phyloP scores from a whole-genome alignment of 495 filamentous ascomycete genomes.

The Aspergillus hancockii region DNA sequence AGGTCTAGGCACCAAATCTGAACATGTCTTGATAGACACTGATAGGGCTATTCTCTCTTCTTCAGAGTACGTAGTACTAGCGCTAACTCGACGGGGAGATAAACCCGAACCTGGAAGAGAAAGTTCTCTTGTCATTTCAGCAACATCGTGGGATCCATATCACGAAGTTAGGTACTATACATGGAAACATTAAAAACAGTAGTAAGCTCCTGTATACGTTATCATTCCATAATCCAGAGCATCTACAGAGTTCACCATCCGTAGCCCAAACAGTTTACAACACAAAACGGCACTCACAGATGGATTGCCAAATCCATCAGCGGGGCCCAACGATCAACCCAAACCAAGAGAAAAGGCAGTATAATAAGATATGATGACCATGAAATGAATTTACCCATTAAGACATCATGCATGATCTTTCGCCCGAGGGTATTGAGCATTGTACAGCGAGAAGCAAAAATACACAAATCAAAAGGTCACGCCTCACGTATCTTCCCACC shows the following conservation, averaged over 20 bases:
- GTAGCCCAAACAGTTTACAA: background rate
- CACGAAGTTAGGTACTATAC: too few species aligned
- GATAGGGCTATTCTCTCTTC: too few species aligned
- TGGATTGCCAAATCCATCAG: background rate
- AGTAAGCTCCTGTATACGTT: background rate
- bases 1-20: slow-evolving; percentile 1
- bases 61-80: too few species aligned
- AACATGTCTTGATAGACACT: slow-evolving; percentile 1
- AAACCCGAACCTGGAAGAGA: background rate
- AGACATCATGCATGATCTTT: slow-evolving; percentile 34
- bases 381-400: slow-evolving; percentile 24
- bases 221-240: background rate
- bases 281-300: background rate
- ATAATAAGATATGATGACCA: slow-evolving; percentile 12
- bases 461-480: slow-evolving; percentile 39
- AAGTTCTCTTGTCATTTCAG: background rate
- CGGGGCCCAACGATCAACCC: too few species aligned
- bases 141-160: background rate
- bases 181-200: background rate
- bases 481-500: slow-evolving; percentile 29
- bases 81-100: too few species aligned
- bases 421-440: slow-evolving; percentile 47
- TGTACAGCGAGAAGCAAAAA: slow-evolving; percentile 37
- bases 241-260: background rate
- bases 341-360: background rate